Evolutionary conservation across 139 green algal species (phyloP), one percentile per base, ranked within the genome.

Genomic region (Micromonas pusilla): DNA sequence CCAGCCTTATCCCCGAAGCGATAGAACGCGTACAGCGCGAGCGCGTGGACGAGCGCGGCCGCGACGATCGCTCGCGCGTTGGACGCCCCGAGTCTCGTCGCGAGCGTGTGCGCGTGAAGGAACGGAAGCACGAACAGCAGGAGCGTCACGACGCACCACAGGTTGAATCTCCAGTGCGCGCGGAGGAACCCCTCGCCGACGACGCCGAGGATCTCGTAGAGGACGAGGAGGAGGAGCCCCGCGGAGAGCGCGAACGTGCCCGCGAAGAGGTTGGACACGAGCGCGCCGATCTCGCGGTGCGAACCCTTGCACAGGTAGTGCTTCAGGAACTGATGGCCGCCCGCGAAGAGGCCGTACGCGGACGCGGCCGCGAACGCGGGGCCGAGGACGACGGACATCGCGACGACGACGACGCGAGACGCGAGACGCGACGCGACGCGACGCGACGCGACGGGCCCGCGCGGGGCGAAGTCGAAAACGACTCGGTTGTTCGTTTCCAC

Each of bases 271-370:
- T 16, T 53, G 30, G 32, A 23, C 0, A 73, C 66, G 32, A 52
- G n/a, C 32, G 66, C 13, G 66, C 20, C 21, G 33, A 73, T 52
- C 33, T 57, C n/a, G 33, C 52, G 30, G 20, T n/a, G 33, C 19
- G 66, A 25, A 13, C 37, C 66, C 23, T n/a, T n/a, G 66, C 66
- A 73, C 66, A 73, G 33, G 32, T 31, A 33, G 31, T 20, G 34
- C 31, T 52, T 73, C 32, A 73, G 66, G 5, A 73, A 73, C 66
- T 53, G 33, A 26, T 68, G n/a, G 5, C 62, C 62, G 62, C 25
- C 25, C 62, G 20, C 62, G 62, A 36, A 68, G 16, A 68, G 20
- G n/a, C 62, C 62, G 62, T 16, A 36, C 62, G 62, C 62, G 16
- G 62, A 36, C n/a, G 20, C 62, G 62, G 5, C 25, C 16, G 62